Evolutionary conservation across 345 rosid species (phyloP).

Genomic region (Ricinus communis): DNA sequence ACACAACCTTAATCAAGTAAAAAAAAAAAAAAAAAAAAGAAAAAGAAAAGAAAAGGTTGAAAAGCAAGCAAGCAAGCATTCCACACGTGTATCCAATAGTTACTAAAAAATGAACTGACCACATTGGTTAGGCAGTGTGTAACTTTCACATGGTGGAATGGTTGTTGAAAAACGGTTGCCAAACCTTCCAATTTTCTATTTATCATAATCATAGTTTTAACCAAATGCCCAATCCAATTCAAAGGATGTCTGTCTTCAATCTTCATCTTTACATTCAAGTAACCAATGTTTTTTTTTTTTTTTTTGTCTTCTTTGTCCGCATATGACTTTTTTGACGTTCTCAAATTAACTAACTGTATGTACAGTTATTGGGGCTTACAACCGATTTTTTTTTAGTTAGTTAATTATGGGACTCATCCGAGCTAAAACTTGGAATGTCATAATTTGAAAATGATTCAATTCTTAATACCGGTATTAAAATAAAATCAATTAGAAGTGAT

Average conservation of each 20-base stretch:
- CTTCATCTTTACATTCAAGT: conserved; percentile 17
- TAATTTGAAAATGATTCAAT: no score
- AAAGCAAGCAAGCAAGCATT: conserved; percentile 6
- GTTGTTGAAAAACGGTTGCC: conserved; percentile 46
- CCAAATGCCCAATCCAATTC: conserved; percentile 4
- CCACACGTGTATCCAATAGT: not conserved
- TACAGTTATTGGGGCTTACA: no score
- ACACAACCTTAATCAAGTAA: conserved; percentile 7
- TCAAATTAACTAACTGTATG: no score
- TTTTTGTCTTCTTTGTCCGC: no score
- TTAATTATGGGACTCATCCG: no score
- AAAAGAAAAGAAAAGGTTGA: conserved; percentile 1
- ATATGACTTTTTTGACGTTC: no score
- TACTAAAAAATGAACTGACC: conserved; percentile 2
- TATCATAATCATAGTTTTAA: conserved; percentile 10
- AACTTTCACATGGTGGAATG: conserved; percentile 24
- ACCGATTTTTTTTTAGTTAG: no score
- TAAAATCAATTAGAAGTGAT: no score
- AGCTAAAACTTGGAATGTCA: no score
- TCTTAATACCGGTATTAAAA: no score
- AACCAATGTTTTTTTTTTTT: not conserved
- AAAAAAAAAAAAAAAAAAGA: not conserved
- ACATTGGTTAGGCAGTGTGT: conserved; percentile 25
- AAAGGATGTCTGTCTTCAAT: not conserved
- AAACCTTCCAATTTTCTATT: not conserved